phyloP scores from a whole-genome alignment of 441 rosid species.

The Breynia disticha region DNA sequence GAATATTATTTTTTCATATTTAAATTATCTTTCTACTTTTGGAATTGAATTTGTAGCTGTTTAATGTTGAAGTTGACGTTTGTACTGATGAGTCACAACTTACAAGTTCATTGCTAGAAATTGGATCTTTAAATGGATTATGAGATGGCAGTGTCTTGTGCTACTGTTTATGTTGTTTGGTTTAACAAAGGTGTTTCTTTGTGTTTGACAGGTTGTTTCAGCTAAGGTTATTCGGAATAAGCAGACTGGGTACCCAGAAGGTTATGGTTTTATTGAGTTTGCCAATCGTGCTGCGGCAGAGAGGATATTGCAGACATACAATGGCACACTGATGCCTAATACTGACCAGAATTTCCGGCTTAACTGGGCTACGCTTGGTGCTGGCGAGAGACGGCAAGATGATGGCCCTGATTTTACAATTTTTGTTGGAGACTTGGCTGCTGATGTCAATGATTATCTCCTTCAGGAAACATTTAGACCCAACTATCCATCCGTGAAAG shows the following conservation, averaged over 20 bases:
- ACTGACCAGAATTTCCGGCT: slow-evolving; percentile 76
- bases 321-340: slow-evolving; percentile 56
- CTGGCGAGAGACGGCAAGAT: slow-evolving; percentile 75
- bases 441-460: slow-evolving; percentile 72
- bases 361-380: slow-evolving; percentile 92
- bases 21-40: too few species aligned
- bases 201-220: slow-evolving; percentile 48
- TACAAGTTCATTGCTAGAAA: too few species aligned
- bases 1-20: too few species aligned
- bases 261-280: slow-evolving; percentile 92
- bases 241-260: slow-evolving; percentile 74
- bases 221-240: slow-evolving; percentile 85
- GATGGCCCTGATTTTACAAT: slow-evolving; percentile 79
- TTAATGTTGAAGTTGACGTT: too few species aligned
- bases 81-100: too few species aligned
- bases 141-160: not conserved
- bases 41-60: too few species aligned
- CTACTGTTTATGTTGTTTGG: not conserved
- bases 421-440: slow-evolving; percentile 90
- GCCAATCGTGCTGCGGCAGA: slow-evolving; percentile 64
- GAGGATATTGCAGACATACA: slow-evolving; percentile 58
- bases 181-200: not conserved
- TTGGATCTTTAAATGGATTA: not conserved
- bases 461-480: slow-evolving; percentile 58
- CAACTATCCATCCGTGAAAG: slow-evolving; percentile 74